Percentiles rank a stretch among this genome's conserved stretches.
Conservation (phyloP, 1,284 basidiomycete species). For the Somion occarium region DNA sequence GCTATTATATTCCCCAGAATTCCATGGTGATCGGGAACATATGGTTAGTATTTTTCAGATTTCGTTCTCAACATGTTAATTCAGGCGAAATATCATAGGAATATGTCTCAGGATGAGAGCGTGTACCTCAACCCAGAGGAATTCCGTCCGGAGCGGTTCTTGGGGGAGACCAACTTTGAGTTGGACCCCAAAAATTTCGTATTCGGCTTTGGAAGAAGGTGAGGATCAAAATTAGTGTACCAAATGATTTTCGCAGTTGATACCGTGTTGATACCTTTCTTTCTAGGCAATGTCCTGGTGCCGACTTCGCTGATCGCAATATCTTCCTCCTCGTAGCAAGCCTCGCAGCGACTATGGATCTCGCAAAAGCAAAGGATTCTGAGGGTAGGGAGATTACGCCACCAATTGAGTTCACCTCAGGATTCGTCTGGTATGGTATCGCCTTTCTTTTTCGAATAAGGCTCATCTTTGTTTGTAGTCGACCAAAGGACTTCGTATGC, state of each 20-base stretch:
- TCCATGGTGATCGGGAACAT: conserved; percentile 45
- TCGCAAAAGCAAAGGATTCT: conserved; percentile 15
- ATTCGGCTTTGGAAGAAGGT: conserved; percentile 37
- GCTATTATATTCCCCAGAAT: conserved; percentile 42
- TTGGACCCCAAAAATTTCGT: conserved; percentile 24
- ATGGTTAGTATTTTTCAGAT: conserved; percentile 27
- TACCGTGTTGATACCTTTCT: conserved; percentile 7
- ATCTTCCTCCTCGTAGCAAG: conserved; percentile 22
- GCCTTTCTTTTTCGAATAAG: not conserved
- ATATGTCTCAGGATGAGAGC: conserved; percentile 24
- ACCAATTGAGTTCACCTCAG: conserved; percentile 17
- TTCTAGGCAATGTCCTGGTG: conserved; percentile 20
- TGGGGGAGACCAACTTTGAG: conserved; percentile 14
- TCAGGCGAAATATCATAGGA: conserved; percentile 17
- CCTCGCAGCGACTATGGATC: conserved; percentile 20
- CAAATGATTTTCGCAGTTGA: not conserved
- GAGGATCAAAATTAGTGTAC: conserved; percentile 5
- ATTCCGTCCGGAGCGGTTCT: conserved; percentile 30
- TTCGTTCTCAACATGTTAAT: not conserved
- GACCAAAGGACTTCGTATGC: conserved; percentile 13
- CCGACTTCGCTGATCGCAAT: conserved; percentile 21
- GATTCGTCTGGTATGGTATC: conserved; percentile 18
- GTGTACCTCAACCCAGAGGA: conserved; percentile 22
- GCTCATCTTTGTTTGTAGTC: conserved; percentile 3
- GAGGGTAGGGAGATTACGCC: conserved; percentile 18